These are phyloP conservation scores for Colletotrichum camelliae DNA, from an alignment of 2,329 filamentous ascomycete species.

Conservation along the genomic window DNA sequence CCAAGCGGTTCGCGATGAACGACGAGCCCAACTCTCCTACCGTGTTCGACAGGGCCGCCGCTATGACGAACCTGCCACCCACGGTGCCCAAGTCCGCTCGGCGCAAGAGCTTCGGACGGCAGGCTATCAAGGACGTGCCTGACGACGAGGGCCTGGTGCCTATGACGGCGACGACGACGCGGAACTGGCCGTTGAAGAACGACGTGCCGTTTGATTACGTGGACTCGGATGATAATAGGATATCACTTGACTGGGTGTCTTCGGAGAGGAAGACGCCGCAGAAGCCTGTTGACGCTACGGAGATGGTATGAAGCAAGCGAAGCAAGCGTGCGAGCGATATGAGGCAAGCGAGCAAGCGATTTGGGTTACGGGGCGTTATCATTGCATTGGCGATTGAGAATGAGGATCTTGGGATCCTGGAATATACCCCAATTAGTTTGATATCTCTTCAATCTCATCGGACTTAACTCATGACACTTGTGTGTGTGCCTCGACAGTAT, in stretches of 20 bases:
- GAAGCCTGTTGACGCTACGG: not conserved
- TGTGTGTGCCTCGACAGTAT: not conserved
- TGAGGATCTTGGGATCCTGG: not conserved
- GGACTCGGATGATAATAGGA: not conserved
- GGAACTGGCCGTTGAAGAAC: not conserved
- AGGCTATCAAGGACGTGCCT: not conserved
- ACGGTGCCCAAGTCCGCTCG: not conserved
- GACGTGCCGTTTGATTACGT: not conserved
- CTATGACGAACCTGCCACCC: not conserved
- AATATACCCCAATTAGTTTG: not conserved
- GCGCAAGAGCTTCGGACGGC: constrained; percentile 1
- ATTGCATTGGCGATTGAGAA: not conserved
- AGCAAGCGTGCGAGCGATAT: not conserved
- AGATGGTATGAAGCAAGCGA: constrained; percentile 5
- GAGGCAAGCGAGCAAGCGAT: not conserved
- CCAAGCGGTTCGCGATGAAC: not conserved
- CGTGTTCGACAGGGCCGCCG: constrained; percentile 7
- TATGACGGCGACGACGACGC: not conserved
- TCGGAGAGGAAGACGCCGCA: not conserved
- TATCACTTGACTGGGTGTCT: not conserved
- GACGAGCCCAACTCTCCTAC: constrained; percentile 4
- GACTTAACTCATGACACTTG: not conserved
- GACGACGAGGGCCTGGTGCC: not conserved
- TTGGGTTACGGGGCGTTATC: not conserved
- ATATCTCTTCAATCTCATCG: not conserved